phyloP scores from a whole-genome alignment of 208 protist species.

The Crithidia bombi region DNA sequence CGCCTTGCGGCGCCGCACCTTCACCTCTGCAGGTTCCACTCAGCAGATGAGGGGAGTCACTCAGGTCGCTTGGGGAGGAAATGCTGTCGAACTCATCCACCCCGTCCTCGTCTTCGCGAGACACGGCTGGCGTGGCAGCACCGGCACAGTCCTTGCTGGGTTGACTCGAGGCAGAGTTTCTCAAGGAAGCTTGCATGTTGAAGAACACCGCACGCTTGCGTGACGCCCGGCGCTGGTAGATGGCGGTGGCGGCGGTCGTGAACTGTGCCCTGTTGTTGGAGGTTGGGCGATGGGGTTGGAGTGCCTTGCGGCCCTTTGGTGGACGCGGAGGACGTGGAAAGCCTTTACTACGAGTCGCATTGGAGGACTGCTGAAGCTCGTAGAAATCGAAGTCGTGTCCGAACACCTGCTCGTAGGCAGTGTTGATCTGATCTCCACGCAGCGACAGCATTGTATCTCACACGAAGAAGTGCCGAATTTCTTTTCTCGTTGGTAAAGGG shows the following conservation, averaged over 20 bases:
- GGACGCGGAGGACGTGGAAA: slow-evolving; percentile 4
- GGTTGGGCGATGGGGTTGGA: background rate
- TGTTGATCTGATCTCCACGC: background rate
- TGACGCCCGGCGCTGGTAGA: background rate
- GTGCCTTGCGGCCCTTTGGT: background rate
- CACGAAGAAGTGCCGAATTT: too few species aligned
- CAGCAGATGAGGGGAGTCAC: background rate
- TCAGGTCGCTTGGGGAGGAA: background rate
- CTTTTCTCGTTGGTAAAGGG: too few species aligned
- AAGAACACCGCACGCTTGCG: slow-evolving; percentile 18
- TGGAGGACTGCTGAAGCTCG: background rate
- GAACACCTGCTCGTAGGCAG: slow-evolving; percentile 20
- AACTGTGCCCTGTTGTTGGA: background rate
- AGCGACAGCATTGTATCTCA: slow-evolving; percentile 13
- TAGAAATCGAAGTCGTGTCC: slow-evolving; percentile 10
- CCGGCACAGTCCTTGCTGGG: background rate
- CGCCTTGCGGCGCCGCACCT: too few species aligned
- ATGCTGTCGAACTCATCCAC: background rate
- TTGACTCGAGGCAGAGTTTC: too few species aligned
- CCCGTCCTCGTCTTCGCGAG: background rate
- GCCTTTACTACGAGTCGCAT: too few species aligned
- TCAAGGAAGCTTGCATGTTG: background rate
- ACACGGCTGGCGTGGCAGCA: background rate
- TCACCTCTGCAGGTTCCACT: background rate
- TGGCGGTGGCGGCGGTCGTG: background rate